Evolutionary conservation across 1,139 yeast species (phyloP).

Genomic region (Blastobotrys malaysiensis): DNA sequence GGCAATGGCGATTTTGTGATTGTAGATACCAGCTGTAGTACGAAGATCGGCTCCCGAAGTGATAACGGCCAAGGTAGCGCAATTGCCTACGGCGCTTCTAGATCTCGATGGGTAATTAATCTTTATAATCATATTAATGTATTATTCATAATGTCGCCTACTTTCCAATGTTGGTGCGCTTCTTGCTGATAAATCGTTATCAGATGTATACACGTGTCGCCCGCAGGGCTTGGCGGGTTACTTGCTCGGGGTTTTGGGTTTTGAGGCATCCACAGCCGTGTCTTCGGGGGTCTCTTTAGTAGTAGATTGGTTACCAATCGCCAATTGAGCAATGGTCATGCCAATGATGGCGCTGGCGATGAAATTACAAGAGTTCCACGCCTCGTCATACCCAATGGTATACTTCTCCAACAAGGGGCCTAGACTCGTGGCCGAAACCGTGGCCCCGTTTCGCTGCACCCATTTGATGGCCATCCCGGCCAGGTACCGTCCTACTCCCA

Average conservation of each 20-base stretch:
- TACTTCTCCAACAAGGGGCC: background rate
- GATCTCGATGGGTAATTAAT: background rate
- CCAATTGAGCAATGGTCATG: background rate
- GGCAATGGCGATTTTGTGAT: background rate
- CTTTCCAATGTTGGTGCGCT: background rate
- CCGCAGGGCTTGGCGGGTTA: too few species aligned
- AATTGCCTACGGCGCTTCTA: background rate
- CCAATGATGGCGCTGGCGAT: background rate
- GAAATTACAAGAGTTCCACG: background rate
- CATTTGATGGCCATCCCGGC: background rate
- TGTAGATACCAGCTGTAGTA: background rate
- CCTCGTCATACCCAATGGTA: background rate
- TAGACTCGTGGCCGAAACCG: background rate
- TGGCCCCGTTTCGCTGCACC: background rate
- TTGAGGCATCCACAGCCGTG: too few species aligned
- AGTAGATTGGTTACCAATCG: background rate
- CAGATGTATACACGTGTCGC: background rate
- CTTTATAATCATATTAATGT: background rate
- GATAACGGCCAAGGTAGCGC: background rate
- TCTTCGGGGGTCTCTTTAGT: too few species aligned
- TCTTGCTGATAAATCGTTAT: background rate
- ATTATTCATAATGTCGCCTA: background rate
- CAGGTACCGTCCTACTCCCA: background rate
- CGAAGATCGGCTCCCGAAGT: too few species aligned
- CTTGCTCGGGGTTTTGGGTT: too few species aligned